These are phyloP conservation scores for Fusarium dlaminii DNA, from an alignment of 2,329 filamentous ascomycete species.

Conservation along the genomic window DNA sequence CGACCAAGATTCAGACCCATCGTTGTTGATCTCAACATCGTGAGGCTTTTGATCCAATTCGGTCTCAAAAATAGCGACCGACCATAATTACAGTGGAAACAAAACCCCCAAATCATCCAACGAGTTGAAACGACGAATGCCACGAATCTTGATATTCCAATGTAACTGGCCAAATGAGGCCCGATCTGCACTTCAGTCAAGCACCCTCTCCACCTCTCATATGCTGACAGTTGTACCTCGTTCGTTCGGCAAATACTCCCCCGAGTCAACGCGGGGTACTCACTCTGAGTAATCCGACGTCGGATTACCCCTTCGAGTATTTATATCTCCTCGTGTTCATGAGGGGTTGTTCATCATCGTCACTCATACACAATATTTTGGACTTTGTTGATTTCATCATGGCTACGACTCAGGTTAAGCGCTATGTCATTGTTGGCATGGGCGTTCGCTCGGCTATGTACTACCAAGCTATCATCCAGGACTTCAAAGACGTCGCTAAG, in stretches of 20 bases:
- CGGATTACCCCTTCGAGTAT: neutral
- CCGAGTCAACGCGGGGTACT: constrained; percentile 24
- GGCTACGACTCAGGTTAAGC: constrained; percentile 44
- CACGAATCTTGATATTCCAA: constrained; percentile 9
- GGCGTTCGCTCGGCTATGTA: constrained; percentile 68
- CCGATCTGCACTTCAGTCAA: constrained; percentile 24
- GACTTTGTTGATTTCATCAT: neutral
- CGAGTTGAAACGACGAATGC: neutral
- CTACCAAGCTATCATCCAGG: constrained; percentile 64
- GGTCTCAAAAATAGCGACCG: neutral
- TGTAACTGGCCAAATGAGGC: constrained; percentile 5
- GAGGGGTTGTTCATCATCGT: neutral
- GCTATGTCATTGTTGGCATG: constrained; percentile 66
- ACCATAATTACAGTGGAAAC: neutral
- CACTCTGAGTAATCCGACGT: constrained; percentile 9
- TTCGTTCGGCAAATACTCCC: constrained; percentile 20
- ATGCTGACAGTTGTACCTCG: constrained; percentile 10
- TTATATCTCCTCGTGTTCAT: neutral
- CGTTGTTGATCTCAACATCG: neutral
- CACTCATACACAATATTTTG: neutral
- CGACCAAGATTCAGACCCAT: neutral
- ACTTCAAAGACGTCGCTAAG: constrained; percentile 58
- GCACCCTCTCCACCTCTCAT: constrained; percentile 13
- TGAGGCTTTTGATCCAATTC: neutral
- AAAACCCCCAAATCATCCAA: neutral